Evolutionary conservation across 1,284 basidiomycete genomes (phyloP).

Genomic region (Amylostereum chailletii): DNA sequence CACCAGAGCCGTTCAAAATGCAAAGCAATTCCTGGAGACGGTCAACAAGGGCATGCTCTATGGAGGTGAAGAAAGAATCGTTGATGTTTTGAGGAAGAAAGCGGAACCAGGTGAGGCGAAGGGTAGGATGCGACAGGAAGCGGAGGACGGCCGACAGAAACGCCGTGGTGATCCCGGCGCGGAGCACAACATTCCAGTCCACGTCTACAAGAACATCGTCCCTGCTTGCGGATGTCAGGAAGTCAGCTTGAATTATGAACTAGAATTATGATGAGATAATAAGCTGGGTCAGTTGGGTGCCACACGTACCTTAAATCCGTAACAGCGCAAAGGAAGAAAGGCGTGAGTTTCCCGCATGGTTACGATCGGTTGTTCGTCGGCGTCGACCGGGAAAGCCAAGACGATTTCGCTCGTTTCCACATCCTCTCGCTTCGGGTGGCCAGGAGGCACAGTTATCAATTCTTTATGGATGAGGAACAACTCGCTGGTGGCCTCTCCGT

Average conservation of each 20-base stretch:
- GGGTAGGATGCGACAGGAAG: constrained; percentile 5
- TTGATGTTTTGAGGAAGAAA: constrained; percentile 11
- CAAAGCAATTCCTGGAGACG: constrained; percentile 3
- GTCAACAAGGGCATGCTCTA: too few species aligned
- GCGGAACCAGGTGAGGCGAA: constrained; percentile 12
- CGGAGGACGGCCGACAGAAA: constrained; percentile 9
- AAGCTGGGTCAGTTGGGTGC: background rate
- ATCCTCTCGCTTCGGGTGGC: constrained; percentile 3
- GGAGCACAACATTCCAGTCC: constrained; percentile 13
- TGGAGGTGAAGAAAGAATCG: constrained; percentile 8
- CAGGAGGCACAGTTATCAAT: too few species aligned
- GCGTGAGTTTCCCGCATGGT: constrained; percentile 14
- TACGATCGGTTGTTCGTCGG: constrained; percentile 5
- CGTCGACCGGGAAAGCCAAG: constrained; percentile 17
- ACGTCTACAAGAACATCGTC: constrained; percentile 13
- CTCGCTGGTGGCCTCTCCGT: background rate
- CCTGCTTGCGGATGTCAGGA: constrained; percentile 16
- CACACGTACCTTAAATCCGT: constrained; percentile 13
- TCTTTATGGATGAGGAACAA: background rate
- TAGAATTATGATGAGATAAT: constrained; percentile 3
- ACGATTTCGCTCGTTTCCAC: constrained; percentile 14
- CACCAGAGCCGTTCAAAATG: background rate
- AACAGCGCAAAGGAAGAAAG: constrained; percentile 13
- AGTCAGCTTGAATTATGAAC: constrained; percentile 19
- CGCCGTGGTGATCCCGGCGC: constrained; percentile 6